A percentile compares a stretch with the other conserved stretches of the same genome.
Conservation (phyloP, 177 flowering plant species). For the Vitis hybrid region DNA sequence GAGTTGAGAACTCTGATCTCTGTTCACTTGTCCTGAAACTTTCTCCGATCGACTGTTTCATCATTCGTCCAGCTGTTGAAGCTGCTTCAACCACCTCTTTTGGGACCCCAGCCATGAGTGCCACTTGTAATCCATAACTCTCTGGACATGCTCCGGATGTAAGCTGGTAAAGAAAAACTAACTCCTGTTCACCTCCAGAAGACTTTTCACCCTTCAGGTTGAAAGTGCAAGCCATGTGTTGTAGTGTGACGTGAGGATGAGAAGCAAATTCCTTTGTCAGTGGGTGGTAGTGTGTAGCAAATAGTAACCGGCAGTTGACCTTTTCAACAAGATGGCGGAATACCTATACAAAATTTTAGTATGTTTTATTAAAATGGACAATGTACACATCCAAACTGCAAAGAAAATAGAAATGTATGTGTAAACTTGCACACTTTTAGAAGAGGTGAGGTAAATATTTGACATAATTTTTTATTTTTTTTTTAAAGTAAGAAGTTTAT, state of each 20-base stretch:
- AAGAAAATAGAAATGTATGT: background rate
- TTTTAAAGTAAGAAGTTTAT: no score
- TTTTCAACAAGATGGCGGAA: slow-evolving; percentile 90
- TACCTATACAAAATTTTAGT: slow-evolving; percentile 47
- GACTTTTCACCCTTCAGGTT: slow-evolving; percentile 26
- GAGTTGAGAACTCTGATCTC: slow-evolving; percentile 82
- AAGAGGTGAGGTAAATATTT: background rate
- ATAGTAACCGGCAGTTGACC: slow-evolving; percentile 81
- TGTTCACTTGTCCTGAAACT: slow-evolving; percentile 75
- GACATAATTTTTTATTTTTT: no score
- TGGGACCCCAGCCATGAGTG: slow-evolving; percentile 89
- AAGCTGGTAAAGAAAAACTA: slow-evolving; percentile 81
- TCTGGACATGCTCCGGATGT: slow-evolving; percentile 87
- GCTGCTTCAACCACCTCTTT: slow-evolving; percentile 66
- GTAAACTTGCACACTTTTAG: no score
- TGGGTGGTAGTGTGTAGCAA: slow-evolving; percentile 96
- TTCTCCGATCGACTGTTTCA: slow-evolving; percentile 57
- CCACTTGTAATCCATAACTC: slow-evolving; percentile 94
- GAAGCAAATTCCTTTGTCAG: slow-evolving; percentile 93
- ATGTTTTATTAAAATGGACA: background rate
- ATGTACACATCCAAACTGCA: background rate
- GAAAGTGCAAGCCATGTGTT: slow-evolving; percentile 89
- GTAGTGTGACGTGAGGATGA: slow-evolving; percentile 76
- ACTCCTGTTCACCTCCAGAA: slow-evolving; percentile 36
- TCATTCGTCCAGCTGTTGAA: slow-evolving; percentile 47